Base-by-base conservation (phyloP, 2,329 filamentous ascomycete species). In the Aspergillus aculeatinus region DNA sequence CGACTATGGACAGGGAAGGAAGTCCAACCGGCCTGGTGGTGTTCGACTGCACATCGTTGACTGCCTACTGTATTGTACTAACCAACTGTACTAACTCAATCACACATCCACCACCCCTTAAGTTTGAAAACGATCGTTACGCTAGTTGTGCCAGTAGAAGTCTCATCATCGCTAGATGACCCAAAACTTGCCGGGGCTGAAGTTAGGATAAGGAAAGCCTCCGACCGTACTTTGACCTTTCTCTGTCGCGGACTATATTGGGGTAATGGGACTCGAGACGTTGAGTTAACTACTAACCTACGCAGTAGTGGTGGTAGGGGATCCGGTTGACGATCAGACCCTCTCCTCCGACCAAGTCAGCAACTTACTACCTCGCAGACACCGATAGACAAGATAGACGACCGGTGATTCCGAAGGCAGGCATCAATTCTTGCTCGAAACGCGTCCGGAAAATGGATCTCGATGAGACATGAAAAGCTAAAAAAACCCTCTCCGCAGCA, bases 361-460 rank as follows among this genome's bases (percentile, higher is more conserved):
- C 16, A 35, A 23, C 23, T 23, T 23, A 23, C 23, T 23, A 23
- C 23, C 23, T 23, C 14, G 4, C 33, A 35, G 33, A 35, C 33
- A 35, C 33, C 11, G 33, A 35, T 4, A 14, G 33, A 35, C 33
- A 35, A 14, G 14, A 35, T 11, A 42, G 39, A 42, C 39, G 6
- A 42, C 39, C 39, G 39, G 6, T 56, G 48, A 42, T 51, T 33
- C 53, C 51, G 54, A 58, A 56, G 51, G 53, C 51, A 55, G 57
- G 54, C 51, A 61, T 42, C 12, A 7, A 9, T 9, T 6, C 1
- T 9, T 27, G 9, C 33, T 35, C 56, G 42, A 55, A 54, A 61
- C 42, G 59, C 59, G 59, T 58, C 47, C 59, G 53, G 57, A 60
- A 55, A 23, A 6, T 42, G 39, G 16, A 42, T 7, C 14, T 16